Base-by-base conservation (phyloP, 2,329 filamentous ascomycete species). In the Magnaporthales sp. region DNA sequence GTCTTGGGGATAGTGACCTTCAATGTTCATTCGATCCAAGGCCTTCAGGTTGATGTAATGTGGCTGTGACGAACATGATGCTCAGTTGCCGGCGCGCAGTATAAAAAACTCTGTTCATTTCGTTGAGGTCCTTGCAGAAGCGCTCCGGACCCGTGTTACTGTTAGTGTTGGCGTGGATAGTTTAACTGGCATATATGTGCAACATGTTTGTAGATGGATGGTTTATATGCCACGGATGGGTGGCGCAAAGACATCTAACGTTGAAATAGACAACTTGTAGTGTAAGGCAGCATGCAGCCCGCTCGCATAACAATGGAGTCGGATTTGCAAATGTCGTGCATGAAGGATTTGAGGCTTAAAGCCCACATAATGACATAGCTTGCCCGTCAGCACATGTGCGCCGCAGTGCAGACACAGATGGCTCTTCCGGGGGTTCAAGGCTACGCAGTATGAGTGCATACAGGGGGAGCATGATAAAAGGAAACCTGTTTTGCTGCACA, bases 261-360 rank as follows among this genome's bases (percentile, higher is more conserved):
- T 63, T 63, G 61, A 63, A 63, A 63, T 63, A 63, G 61, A 63
- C 61, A 38, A 63, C n/a, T 29, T 46, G 38, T 46, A 46, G 38
- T 6, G 38, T 30, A 63, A 32, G 61, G 61, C 30, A 38, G 61
- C 61, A 63, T 63, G 61, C 61, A 63, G 15, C 38, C 30, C 10
- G 30, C 61, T 30, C 32, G 61, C 61, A 63, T 63, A 24, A 63
- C 32, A 15, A 26, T 30, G n/a, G 61, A 32, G 30, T 24, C 30
- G 24, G 30, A 26, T 63, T 63, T 30, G 26, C 61, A 13, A 32
- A 63, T 63, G 61, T 63, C 61, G 61, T 63, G 61, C 61, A 63
- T 63, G 30, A 63, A 63, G 32, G 61, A 63, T 46, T 46, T 63
- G 61, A 63, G 61, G 61, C 61, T 63, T 30, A 63, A 63, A 38